Conservation (phyloP, 768 basidiomycete species). For the Mycena floridula region DNA sequence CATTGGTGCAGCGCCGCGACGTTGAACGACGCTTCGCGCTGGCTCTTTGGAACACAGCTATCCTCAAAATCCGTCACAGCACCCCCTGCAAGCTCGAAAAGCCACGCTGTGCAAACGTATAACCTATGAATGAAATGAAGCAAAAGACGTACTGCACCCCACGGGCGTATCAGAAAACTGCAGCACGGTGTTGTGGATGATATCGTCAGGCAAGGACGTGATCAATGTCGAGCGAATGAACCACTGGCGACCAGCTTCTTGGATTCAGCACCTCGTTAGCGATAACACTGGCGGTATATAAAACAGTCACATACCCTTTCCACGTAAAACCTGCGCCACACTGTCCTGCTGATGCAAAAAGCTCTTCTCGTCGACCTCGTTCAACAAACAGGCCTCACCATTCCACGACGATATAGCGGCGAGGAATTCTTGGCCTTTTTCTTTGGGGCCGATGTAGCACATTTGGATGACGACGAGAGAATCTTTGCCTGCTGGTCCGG, state of each 20-base stretch:
- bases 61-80: conserved; percentile 69
- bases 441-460: conserved; percentile 77
- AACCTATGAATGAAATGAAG: conserved; percentile 1
- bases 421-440: conserved; percentile 72
- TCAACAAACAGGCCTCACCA: conserved; percentile 78
- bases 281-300: no score
- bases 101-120: conserved; percentile 55
- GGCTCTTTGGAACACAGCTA: conserved; percentile 68
- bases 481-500: conserved; percentile 78
- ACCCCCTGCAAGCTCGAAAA: conserved; percentile 87
- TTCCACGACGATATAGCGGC: conserved; percentile 84
- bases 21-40: conserved; percentile 78
- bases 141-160: conserved; percentile 72
- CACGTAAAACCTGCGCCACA: conserved; percentile 83
- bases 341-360: conserved; percentile 90
- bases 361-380: conserved; percentile 87
- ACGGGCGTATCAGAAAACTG: conserved; percentile 81
- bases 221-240: conserved; percentile 86
- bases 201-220: conserved; percentile 78
- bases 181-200: conserved; percentile 77
- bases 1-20: conserved; percentile 91
- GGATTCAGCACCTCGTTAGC: neutral
- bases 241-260: conserved; percentile 75
- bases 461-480: conserved; percentile 89
- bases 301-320: conserved; percentile 46